Percentiles rank a stretch among this genome's conserved stretches.
Conservation (phyloP, 1,284 basidiomycete species). For the Abortiporus biennis region DNA sequence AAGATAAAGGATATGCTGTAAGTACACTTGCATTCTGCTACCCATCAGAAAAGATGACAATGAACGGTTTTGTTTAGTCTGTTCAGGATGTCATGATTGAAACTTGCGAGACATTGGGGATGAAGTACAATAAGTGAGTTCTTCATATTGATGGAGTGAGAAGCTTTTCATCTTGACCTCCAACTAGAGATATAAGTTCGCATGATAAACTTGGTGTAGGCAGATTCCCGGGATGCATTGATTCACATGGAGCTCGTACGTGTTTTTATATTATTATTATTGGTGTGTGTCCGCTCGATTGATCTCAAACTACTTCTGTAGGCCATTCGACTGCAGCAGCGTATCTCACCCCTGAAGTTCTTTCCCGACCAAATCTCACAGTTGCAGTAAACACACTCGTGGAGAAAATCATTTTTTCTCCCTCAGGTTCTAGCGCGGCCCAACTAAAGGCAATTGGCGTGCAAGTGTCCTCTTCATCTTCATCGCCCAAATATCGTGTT, state of each 20-base stretch:
- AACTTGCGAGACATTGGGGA: conserved; percentile 16
- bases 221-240: conserved; percentile 22
- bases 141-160: too few relatives aligned
- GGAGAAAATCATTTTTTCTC: conserved; percentile 20
- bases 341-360: conserved; percentile 29
- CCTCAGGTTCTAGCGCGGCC: too few relatives aligned
- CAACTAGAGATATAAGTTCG: too few relatives aligned
- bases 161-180: too few relatives aligned
- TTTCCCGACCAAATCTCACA: conserved; percentile 32
- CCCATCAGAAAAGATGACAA: too few relatives aligned
- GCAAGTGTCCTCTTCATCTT: conserved; percentile 19
- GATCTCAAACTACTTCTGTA: too few relatives aligned
- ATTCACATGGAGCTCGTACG: conserved; percentile 28
- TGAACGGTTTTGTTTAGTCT: too few relatives aligned
- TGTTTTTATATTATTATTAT: too few relatives aligned
- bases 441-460: conserved; percentile 21
- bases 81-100: too few relatives aligned
- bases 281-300: too few relatives aligned
- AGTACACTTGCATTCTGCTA: too few relatives aligned
- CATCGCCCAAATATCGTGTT: conserved; percentile 20
- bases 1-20: conserved; percentile 13
- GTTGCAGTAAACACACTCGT: conserved; percentile 29
- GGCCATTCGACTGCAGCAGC: conserved; percentile 29
- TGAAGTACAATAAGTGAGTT: conserved; percentile 19
- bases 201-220: too few relatives aligned